These are phyloP conservation scores for Pleurotus ostreatus DNA, from an alignment of 768 basidiomycete genomes.

Conservation along the genomic window DNA sequence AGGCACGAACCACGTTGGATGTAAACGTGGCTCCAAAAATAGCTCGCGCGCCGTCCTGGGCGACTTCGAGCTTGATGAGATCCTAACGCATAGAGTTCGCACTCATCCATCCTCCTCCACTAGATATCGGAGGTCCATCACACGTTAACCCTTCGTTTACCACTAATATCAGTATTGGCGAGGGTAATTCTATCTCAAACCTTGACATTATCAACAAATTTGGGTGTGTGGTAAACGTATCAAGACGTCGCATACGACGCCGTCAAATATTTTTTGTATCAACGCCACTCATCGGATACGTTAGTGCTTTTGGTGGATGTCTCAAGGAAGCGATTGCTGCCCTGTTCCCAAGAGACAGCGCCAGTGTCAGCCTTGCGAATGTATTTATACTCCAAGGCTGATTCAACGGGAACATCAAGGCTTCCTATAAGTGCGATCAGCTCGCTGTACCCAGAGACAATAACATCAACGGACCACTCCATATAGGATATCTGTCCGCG, in stretches of 20 bases:
- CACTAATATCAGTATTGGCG: too few species aligned
- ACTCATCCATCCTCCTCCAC: too few species aligned
- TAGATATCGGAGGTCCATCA: too few species aligned
- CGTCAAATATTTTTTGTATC: neutral
- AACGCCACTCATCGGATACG: neutral
- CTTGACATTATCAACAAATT: too few species aligned
- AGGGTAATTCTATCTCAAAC: too few species aligned
- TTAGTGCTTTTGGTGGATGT: neutral
- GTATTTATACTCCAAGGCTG: slow-evolving; percentile 67
- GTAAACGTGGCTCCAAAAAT: too few species aligned
- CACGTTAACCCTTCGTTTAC: too few species aligned
- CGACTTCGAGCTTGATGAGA: too few species aligned
- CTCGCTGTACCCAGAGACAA: neutral
- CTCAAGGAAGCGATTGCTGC: slow-evolving; percentile 5
- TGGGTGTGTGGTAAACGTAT: neutral
- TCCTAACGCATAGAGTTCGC: too few species aligned
- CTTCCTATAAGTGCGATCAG: slow-evolving; percentile 38
- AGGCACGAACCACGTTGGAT: too few species aligned
- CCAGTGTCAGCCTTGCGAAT: slow-evolving; percentile 50
- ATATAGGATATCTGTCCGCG: slow-evolving; percentile 55
- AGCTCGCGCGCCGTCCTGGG: too few species aligned
- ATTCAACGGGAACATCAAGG: slow-evolving; percentile 52
- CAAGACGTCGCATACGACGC: neutral
- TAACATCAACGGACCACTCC: slow-evolving; percentile 45
- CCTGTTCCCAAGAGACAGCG: slow-evolving; percentile 55